Percentiles rank a stretch among this genome's conserved stretches.
Evolutionary conservation across 257 asterid genomes (phyloP).

Genomic region (Primulina huaijiensis): DNA sequence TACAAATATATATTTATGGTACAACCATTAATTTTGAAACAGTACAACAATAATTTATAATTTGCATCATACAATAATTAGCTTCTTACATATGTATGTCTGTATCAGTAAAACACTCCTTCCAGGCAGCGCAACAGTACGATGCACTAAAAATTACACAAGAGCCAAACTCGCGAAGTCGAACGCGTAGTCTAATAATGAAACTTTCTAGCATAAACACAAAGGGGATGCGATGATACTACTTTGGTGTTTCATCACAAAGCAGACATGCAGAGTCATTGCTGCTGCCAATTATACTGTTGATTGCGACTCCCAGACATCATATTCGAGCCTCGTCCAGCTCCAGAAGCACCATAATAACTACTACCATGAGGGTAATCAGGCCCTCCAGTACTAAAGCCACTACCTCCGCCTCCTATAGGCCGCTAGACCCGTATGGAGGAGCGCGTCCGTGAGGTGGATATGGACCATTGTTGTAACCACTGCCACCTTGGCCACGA

Average conservation of each 20-base stretch:
- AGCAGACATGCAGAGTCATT: neutral
- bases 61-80: slow-evolving; percentile 1
- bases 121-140: neutral
- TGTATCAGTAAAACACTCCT: neutral
- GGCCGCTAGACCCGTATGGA: slow-evolving; percentile 64
- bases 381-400: slow-evolving; percentile 59
- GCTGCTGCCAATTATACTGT: slow-evolving; percentile 85
- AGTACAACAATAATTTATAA: neutral
- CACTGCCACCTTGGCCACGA: slow-evolving; percentile 74
- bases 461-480: slow-evolving; percentile 65
- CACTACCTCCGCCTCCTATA: slow-evolving; percentile 59
- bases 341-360: slow-evolving; percentile 65
- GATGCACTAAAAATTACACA: neutral
- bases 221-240: neutral
- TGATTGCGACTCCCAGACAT: slow-evolving; percentile 70
- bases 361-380: slow-evolving; percentile 73
- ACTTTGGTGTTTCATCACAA: neutral
- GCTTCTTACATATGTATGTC: slow-evolving; percentile 1
- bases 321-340: slow-evolving; percentile 79
- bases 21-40: neutral
- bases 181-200: neutral
- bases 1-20: neutral
- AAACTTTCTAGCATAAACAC: neutral
- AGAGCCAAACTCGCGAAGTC: neutral
- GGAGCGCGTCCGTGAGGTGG: slow-evolving; percentile 84